Evolutionary conservation across 352 stramenopile genomes (phyloP).

Genomic region (Globisporangium paroecandrum): DNA sequence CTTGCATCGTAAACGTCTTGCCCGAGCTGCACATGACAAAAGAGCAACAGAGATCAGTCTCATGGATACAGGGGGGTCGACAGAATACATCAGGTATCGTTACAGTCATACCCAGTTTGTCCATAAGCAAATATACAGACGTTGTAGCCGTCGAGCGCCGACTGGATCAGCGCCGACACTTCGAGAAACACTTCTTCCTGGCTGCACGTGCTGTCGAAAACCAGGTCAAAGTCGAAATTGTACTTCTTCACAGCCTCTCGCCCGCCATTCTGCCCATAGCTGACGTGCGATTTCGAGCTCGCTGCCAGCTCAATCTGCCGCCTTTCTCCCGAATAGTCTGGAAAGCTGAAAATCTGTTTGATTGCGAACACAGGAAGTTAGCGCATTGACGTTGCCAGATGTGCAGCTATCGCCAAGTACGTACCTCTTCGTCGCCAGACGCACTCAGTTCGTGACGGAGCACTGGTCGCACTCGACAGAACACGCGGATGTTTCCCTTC

Average conservation of each 20-base stretch:
- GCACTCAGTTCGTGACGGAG: conserved; percentile 58
- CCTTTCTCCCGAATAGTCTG: conserved; percentile 61
- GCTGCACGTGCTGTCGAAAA: conserved; percentile 91
- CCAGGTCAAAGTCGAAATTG: conserved; percentile 97
- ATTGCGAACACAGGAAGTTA: background rate
- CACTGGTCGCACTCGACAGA: conserved; percentile 91
- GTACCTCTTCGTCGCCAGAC: conserved; percentile 46
- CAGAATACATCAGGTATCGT: background rate
- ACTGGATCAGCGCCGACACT: conserved; percentile 93
- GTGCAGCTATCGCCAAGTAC: background rate
- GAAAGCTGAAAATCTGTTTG: conserved; percentile 70
- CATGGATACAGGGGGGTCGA: background rate
- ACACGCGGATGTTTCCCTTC: conserved; percentile 96
- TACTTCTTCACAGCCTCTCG: conserved; percentile 78
- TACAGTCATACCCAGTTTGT: conserved; percentile 55
- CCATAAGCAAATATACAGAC: conserved; percentile 95
- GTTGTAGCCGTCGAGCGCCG: conserved; percentile 94
- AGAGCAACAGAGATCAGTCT: background rate
- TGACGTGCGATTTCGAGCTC: conserved; percentile 58
- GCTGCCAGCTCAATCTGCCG: conserved; percentile 72
- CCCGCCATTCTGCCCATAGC: conserved; percentile 59
- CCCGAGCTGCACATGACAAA: conserved; percentile 43
- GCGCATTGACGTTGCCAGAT: background rate
- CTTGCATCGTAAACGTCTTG: conserved; percentile 90
- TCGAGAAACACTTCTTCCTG: conserved; percentile 98